These are phyloP conservation scores for Meredithiella fracta DNA, from an alignment of 2,329 filamentous ascomycete species.

Conservation along the genomic window DNA sequence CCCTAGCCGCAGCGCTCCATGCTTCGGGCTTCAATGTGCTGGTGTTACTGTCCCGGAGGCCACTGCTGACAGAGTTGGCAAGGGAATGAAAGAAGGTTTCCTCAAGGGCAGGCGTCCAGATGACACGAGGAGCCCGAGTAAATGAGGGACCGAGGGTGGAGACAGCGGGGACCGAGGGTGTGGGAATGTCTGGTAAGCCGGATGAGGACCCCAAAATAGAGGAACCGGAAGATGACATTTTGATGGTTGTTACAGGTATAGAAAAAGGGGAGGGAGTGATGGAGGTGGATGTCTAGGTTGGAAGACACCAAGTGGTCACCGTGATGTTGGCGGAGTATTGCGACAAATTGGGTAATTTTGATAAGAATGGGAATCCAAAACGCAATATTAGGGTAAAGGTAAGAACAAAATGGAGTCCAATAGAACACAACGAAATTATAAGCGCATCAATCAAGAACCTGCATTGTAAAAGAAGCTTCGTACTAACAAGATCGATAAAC, in stretches of 20 bases:
- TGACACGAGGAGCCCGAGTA: constrained; percentile 24
- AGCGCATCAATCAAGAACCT: neutral
- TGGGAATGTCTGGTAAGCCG: neutral
- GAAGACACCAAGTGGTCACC: neutral
- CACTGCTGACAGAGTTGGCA: constrained; percentile 40
- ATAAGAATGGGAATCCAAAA: neutral
- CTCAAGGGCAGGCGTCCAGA: constrained; percentile 42
- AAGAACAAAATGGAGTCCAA: neutral
- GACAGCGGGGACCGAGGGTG: neutral
- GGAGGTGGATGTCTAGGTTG: too few species aligned
- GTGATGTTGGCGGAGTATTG: neutral
- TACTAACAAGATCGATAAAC: neutral
- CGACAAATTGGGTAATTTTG: neutral
- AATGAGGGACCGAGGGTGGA: neutral
- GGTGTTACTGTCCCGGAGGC: constrained; percentile 40
- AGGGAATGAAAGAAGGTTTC: constrained; percentile 44
- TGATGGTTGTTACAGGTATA: neutral
- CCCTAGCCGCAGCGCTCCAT: constrained; percentile 40
- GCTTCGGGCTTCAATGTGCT: constrained; percentile 39
- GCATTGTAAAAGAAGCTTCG: neutral
- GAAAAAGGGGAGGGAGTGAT: neutral
- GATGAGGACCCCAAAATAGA: neutral
- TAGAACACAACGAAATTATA: neutral
- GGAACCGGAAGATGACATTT: neutral
- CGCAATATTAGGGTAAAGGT: neutral